Conservation (phyloP, 345 rosid species). For the Arabis alpina region DNA sequence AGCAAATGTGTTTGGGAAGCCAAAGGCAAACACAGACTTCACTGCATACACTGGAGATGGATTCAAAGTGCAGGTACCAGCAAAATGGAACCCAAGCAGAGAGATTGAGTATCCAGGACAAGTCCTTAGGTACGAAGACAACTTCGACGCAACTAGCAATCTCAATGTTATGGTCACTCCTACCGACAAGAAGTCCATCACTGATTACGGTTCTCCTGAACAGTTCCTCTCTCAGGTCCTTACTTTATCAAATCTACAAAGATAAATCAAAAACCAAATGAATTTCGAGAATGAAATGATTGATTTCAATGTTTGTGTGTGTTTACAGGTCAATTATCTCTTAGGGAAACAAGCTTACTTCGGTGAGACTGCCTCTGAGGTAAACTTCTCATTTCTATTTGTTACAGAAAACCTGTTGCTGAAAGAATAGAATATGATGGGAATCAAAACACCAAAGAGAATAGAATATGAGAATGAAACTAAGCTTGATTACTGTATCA, state of each 20-base stretch:
- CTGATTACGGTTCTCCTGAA: conserved; percentile 73
- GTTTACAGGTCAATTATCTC: conserved; percentile 73
- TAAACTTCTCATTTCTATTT: conserved; percentile 35
- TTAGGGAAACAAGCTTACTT: conserved; percentile 83
- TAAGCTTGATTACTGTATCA: conserved; percentile 4
- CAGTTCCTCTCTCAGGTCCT: conserved; percentile 71
- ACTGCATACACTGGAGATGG: conserved; percentile 72
- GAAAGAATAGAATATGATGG: not conserved
- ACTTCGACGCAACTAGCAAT: conserved; percentile 75
- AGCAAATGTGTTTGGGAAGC: conserved; percentile 96
- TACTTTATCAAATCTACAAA: conserved; percentile 2
- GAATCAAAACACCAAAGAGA: not conserved
- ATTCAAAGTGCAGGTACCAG: conserved; percentile 71
- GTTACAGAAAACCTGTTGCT: not conserved
- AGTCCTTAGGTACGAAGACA: conserved; percentile 91
- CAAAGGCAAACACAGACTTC: conserved; percentile 86
- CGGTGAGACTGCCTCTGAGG: conserved; percentile 83
- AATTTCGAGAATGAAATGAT: conserved; percentile 4
- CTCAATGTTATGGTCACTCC: conserved; percentile 74
- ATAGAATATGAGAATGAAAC: not conserved
- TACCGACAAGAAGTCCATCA: conserved; percentile 86
- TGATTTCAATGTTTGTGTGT: not conserved
- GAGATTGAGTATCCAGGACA: conserved; percentile 93
- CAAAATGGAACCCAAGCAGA: conserved; percentile 97
- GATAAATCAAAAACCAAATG: not conserved